Conservation (phyloP, 2,329 filamentous ascomycete species). For the Epichloe festucae region DNA sequence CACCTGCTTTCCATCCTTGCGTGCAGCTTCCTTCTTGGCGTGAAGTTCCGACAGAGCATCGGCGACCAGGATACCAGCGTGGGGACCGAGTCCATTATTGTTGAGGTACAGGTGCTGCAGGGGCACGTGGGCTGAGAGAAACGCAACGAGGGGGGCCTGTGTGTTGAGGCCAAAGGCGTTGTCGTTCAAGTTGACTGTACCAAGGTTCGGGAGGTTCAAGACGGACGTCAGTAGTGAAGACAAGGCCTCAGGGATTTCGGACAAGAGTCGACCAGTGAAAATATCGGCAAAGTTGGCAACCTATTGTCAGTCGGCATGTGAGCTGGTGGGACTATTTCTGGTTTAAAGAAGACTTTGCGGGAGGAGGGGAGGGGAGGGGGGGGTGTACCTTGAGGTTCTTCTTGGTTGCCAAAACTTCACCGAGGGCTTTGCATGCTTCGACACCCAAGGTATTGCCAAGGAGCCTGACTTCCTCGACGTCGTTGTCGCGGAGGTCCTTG, state of each 20-base stretch:
- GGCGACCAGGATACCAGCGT: conserved; percentile 78
- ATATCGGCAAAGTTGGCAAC: conserved; percentile 90
- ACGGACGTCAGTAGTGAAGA: conserved; percentile 75
- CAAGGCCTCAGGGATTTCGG: conserved; percentile 85
- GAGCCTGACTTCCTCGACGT: conserved; percentile 76
- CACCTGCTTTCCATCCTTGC: conserved; percentile 57
- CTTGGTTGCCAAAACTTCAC: conserved; percentile 72
- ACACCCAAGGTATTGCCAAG: conserved; percentile 89
- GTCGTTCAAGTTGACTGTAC: conserved; percentile 90
- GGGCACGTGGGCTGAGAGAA: conserved; percentile 76
- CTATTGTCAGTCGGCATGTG: conserved; percentile 21
- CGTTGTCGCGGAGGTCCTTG: conserved; percentile 54
- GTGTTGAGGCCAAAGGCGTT: conserved; percentile 97
- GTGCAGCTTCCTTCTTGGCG: conserved; percentile 67
- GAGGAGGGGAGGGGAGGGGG: background rate
- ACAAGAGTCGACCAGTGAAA: conserved; percentile 86
- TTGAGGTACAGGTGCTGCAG: conserved; percentile 92
- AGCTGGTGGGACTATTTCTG: conserved; percentile 1
- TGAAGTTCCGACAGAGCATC: conserved; percentile 76
- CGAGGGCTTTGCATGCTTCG: conserved; percentile 73
- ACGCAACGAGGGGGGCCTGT: conserved; percentile 81
- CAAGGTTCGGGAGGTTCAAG: conserved; percentile 71
- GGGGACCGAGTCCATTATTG: conserved; percentile 93
- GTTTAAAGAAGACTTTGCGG: background rate
- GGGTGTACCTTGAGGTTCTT: conserved; percentile 54